Base-by-base conservation (phyloP, 306 rosid genomes). In the Biancaea sappan region DNA sequence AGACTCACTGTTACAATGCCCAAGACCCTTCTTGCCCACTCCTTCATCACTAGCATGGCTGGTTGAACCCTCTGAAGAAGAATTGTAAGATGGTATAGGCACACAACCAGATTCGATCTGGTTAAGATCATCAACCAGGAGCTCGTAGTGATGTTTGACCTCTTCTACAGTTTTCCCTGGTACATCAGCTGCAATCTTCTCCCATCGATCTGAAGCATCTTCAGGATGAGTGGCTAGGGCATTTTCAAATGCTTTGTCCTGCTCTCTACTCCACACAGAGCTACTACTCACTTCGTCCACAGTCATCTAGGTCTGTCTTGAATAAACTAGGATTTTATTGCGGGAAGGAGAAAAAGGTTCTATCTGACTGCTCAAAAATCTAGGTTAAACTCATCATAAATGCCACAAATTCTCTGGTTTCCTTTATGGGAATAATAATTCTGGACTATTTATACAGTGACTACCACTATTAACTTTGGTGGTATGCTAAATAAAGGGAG, bases 31-130 rank as follows among this genome's bases (percentile, higher is more conserved):
- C 86, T 91, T 93, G 70, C 84, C 79, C 46, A 72, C 81, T 54
- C 92, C 97, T 84, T 94, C 98, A 46, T 91, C 96, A 63, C 89
- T 86, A 16, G 88, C 88, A 50, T 77, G 96, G 82, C 89, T 86
- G 13, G 91, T 58, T 24, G 91, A 88, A 57, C 97, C 94, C 66
- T 89, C 97, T 21, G 90, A 77, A 73, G 96, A 86, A 80, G 92
- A 85, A 84, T 84, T 91, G 82, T 94, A 94, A 44, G 87, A 71
- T 4, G 98, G 98, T 47, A 94, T 57, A 41, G 94, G 92, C 51
- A 94, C 96, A 64, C 90, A 83, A 31, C 98, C 98, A 64, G 97
- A 87, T 78, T 94, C 98, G 52, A 94, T 94, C 86, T 72, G 91
- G 57, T 50, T 79, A 66, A 94, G 47, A 82, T 94, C 98, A 1